Conservation (phyloP, 371 early-diverging fungal species). For the Mucor plumbeus region DNA sequence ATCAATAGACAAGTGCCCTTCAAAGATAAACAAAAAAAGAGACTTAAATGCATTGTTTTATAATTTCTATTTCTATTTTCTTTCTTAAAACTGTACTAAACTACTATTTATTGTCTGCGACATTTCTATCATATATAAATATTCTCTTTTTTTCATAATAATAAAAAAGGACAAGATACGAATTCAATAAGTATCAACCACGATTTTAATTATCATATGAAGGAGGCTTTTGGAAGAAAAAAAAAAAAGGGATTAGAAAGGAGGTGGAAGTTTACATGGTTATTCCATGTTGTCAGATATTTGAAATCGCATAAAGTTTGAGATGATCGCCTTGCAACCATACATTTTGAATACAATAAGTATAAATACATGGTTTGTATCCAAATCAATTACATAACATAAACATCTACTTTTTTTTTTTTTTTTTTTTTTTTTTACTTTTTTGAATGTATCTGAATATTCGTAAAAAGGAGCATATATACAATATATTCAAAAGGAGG, state of each 20-base stretch:
- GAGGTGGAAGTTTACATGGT: background rate
- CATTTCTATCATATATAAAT: background rate
- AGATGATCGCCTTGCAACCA: too few species aligned
- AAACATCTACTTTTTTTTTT: too few species aligned
- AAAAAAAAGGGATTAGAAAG: conserved; percentile 1
- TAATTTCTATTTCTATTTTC: conserved; percentile 18
- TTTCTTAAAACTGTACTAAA: conserved; percentile 2
- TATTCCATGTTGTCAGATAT: background rate
- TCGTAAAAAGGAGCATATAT: background rate
- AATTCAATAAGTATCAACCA: background rate
- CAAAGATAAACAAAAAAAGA: conserved; percentile 46
- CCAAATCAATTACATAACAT: too few species aligned
- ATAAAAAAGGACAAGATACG: background rate
- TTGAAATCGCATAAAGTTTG: background rate
- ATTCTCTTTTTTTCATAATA: background rate
- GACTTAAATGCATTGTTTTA: conserved; percentile 45
- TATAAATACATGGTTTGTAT: too few species aligned
- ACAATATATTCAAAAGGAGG: background rate
- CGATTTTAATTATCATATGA: background rate
- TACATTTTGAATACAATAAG: too few species aligned
- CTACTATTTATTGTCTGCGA: conserved; percentile 10
- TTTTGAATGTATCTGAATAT: background rate
- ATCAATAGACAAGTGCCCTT: conserved; percentile 59
- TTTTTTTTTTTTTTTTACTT: too few species aligned
- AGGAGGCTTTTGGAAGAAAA: background rate